Base-by-base conservation (phyloP, 306 rosid genomes). In the Pyrus communis region DNA sequence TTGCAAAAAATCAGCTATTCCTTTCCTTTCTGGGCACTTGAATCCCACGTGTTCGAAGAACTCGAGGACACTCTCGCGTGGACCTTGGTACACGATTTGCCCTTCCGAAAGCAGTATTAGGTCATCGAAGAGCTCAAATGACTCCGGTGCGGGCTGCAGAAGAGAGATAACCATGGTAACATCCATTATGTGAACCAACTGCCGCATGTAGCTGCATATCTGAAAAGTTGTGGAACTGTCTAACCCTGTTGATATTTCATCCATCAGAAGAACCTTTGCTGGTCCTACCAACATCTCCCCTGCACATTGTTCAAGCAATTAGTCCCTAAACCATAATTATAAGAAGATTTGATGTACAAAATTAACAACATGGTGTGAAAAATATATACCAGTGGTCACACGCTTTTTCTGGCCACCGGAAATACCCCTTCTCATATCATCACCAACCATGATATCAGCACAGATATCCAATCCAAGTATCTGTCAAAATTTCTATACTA, bases 221-320 rank as follows among this genome's bases (percentile, higher is more conserved):
- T 93, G 97, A 65, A 89, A 93, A 4, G 98, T 91, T 54, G 98
- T 89, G 46, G 98, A 89, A 77, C 98, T 93, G 75, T 93, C 98
- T 67, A 93, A 80, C 3, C 98, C 98, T 10, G 98, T 93, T 62
- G 98, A 93, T 63, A 93, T 91, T 77, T 93, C 97, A 78, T 91
- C 97, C 98, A 93, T 91, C 61, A 93, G 77, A 2, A 91, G 81
- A 35, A 87, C 97, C 77, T 89, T 89, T 55, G 91, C 97, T 4
- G 98, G 97, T 59, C 98, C 98, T 28, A 84, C 97, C 78, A 93
- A 70, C 97, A 93, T 93, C 77, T 93, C 98, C 40, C 98, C 98
- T 91, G 69, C 82, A 83, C 23, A 45, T 33, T 75, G 45, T 80
- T 68, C 69, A 43, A 61, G 9, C 12, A 61, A 61, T 49, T 49